phyloP scores from a whole-genome alignment of 2,329 filamentous ascomycete genomes.

The Fusarium musae region DNA sequence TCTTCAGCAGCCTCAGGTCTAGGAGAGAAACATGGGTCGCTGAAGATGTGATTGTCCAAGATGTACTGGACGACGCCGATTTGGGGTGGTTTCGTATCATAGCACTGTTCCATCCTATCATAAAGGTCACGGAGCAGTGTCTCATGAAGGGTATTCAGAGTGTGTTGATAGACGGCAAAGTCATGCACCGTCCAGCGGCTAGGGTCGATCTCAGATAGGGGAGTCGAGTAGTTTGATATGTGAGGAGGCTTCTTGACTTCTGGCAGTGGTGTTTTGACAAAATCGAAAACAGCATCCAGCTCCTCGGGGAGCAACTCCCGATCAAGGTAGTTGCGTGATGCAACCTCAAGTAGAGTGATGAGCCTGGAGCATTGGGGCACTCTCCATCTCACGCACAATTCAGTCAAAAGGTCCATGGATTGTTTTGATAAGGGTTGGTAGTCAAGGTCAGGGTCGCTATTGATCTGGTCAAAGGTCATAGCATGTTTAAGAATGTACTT shows the following conservation, averaged over 20 bases:
- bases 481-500: slow-evolving; percentile 83
- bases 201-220: slow-evolving; percentile 66
- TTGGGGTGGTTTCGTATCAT: slow-evolving; percentile 85
- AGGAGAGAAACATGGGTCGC: slow-evolving; percentile 79
- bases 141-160: slow-evolving; percentile 81
- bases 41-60: slow-evolving; percentile 83
- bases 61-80: slow-evolving; percentile 84
- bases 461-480: slow-evolving; percentile 71
- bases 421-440: slow-evolving; percentile 75
- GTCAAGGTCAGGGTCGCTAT: slow-evolving; percentile 62
- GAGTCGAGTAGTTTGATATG: slow-evolving; percentile 62
- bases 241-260: slow-evolving; percentile 72
- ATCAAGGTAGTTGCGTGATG: slow-evolving; percentile 85
- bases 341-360: slow-evolving; percentile 85
- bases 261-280: slow-evolving; percentile 77
- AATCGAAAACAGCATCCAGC: slow-evolving; percentile 84
- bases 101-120: slow-evolving; percentile 86
- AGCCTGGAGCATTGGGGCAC: slow-evolving; percentile 84
- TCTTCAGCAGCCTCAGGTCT: slow-evolving; percentile 75
- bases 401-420: slow-evolving; percentile 84
- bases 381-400: slow-evolving; percentile 89
- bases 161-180: slow-evolving; percentile 76
- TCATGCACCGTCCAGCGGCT: slow-evolving; percentile 76
- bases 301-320: slow-evolving; percentile 84
- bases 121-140: slow-evolving; percentile 87